Evolutionary conservation across 768 basidiomycete genomes (phyloP).

Genomic region (Xerocomellus intermedius): DNA sequence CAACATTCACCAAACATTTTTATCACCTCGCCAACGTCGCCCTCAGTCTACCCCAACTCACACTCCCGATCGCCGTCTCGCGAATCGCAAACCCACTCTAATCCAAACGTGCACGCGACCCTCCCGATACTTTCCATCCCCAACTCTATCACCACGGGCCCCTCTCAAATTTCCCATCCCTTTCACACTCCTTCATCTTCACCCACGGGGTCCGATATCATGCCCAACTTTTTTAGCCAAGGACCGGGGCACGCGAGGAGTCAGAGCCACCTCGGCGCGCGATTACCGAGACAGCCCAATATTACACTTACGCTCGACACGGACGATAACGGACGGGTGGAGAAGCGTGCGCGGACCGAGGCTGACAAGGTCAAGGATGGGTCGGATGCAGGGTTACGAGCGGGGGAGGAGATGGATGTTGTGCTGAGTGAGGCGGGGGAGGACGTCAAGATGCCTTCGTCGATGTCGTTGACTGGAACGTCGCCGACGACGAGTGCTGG

Average conservation of each 20-base stretch:
- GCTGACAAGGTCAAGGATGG: constrained; percentile 5
- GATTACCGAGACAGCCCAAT: constrained; percentile 24
- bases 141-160: background rate
- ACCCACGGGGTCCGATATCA: constrained; percentile 25
- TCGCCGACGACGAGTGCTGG: constrained; percentile 14
- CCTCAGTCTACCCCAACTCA: constrained; percentile 28
- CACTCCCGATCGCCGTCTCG: constrained; percentile 23
- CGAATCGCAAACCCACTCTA: constrained; percentile 16
- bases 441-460: constrained; percentile 20
- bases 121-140: constrained; percentile 16
- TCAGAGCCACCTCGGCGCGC: constrained; percentile 27
- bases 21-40: constrained; percentile 61
- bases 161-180: constrained; percentile 11
- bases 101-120: constrained; percentile 1
- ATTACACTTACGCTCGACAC: constrained; percentile 31
- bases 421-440: constrained; percentile 9
- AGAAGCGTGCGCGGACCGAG: constrained; percentile 28
- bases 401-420: constrained; percentile 28
- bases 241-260: constrained; percentile 23
- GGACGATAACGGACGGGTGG: constrained; percentile 19
- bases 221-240: constrained; percentile 9
- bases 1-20: constrained; percentile 62
- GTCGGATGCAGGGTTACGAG: constrained; percentile 8
- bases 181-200: constrained; percentile 31
- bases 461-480: constrained; percentile 18